Percentiles rank a stretch among this genome's conserved stretches.
phyloP scores from a whole-genome alignment of 2,329 filamentous ascomycete genomes.

The Gyromitra esculenta region DNA sequence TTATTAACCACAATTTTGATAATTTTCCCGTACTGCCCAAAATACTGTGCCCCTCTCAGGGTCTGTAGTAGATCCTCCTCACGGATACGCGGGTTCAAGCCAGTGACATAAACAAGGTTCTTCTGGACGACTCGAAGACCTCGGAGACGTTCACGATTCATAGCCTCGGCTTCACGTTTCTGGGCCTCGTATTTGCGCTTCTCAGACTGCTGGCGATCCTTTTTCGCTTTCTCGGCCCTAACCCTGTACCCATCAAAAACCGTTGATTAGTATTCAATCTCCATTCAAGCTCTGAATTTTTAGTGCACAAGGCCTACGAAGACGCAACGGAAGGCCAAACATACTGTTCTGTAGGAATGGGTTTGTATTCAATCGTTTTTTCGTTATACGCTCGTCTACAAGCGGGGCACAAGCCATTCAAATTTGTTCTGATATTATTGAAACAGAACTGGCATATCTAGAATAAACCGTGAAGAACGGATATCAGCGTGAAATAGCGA shows the following conservation, averaged over 20 bases:
- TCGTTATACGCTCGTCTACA: slow-evolving; percentile 96
- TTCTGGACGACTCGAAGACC: slow-evolving; percentile 97
- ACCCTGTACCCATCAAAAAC: slow-evolving; percentile 60
- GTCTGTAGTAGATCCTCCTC: slow-evolving; percentile 94
- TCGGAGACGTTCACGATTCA: slow-evolving; percentile 93
- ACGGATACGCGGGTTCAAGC: slow-evolving; percentile 86
- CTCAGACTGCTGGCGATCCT: slow-evolving; percentile 90
- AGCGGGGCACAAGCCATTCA: slow-evolving; percentile 97
- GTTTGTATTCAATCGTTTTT: slow-evolving; percentile 95
- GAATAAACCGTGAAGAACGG: background rate
- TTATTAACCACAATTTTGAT: slow-evolving; percentile 99
- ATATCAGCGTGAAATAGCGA: slow-evolving; percentile 12
- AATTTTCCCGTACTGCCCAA: slow-evolving; percentile 97
- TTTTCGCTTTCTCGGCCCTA: slow-evolving; percentile 67
- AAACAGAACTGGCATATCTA: slow-evolving; percentile 99
- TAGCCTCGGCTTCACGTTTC: slow-evolving; percentile 93
- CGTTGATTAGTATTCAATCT: background rate
- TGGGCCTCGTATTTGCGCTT: slow-evolving; percentile 92
- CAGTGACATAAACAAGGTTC: slow-evolving; percentile 97
- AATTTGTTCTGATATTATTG: slow-evolving; percentile 98
- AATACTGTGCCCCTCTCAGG: slow-evolving; percentile 88
- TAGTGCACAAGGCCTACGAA: slow-evolving; percentile 8
- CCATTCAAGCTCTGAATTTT: slow-evolving; percentile 17
- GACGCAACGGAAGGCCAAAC: slow-evolving; percentile 59
- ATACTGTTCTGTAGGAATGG: slow-evolving; percentile 93